Percentiles rank a stretch among this genome's conserved stretches.
These are phyloP conservation scores for Ogataea henricii DNA, from an alignment of 805 yeast species.

Conservation along the genomic window DNA sequence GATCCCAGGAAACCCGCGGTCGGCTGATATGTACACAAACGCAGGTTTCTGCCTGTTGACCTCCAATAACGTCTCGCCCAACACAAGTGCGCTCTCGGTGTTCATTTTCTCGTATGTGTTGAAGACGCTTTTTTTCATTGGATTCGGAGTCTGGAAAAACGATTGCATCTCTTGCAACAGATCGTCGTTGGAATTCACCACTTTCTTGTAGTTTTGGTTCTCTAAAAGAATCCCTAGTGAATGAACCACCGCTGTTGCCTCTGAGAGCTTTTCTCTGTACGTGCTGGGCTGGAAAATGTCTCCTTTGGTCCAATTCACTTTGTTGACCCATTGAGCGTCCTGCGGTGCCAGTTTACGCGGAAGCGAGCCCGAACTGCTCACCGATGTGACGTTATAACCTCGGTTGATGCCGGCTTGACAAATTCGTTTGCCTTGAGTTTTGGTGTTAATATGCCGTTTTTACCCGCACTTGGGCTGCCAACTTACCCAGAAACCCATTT, in stretches of 20 bases:
- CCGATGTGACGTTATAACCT: slow-evolving; percentile 68
- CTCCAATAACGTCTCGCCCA: slow-evolving; percentile 56
- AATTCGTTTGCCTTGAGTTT: slow-evolving; percentile 56
- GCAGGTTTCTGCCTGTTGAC: slow-evolving; percentile 30
- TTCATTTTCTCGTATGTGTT: slow-evolving; percentile 65
- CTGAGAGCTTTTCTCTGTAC: slow-evolving; percentile 48
- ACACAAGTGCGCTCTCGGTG: slow-evolving; percentile 63
- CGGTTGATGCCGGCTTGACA: slow-evolving; percentile 65
- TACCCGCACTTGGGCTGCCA: not conserved
- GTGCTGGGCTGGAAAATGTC: slow-evolving; percentile 67
- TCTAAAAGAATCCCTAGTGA: slow-evolving; percentile 78
- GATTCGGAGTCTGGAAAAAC: slow-evolving; percentile 57
- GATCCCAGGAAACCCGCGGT: slow-evolving; percentile 63
- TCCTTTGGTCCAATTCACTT: slow-evolving; percentile 68
- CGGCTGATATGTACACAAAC: slow-evolving; percentile 83
- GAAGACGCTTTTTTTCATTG: slow-evolving; percentile 51
- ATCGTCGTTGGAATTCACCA: slow-evolving; percentile 38
- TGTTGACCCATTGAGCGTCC: slow-evolving; percentile 49
- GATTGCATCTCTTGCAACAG: slow-evolving; percentile 39
- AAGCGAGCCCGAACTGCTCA: slow-evolving; percentile 57
- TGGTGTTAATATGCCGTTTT: not conserved
- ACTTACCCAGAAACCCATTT: slow-evolving; percentile 68
- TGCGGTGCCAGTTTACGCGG: slow-evolving; percentile 38
- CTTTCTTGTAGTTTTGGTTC: slow-evolving; percentile 64
- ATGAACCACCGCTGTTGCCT: slow-evolving; percentile 73